Evolutionary conservation across 2,329 filamentous ascomycete genomes (phyloP).

Genomic region (Neocatenulostroma microsporum): DNA sequence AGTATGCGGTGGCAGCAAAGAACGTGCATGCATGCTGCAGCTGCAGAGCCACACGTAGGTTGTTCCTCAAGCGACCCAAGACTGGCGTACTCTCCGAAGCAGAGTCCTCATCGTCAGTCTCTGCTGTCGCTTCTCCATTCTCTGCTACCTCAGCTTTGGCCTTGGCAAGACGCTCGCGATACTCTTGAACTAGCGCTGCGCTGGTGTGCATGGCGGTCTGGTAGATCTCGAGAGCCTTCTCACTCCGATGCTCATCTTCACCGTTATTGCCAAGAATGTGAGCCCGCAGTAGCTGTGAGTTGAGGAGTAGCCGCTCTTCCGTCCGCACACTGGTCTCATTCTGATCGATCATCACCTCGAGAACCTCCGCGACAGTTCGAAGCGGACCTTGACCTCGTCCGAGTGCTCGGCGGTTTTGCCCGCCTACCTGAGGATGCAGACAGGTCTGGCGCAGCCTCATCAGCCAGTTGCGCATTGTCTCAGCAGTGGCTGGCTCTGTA

Average conservation of each 20-base stretch:
- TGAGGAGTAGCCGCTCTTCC: slow-evolving; percentile 59
- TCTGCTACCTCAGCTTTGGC: slow-evolving; percentile 33
- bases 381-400: slow-evolving; percentile 57
- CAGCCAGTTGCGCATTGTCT: slow-evolving; percentile 73
- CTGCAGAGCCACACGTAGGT: slow-evolving; percentile 66
- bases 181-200: slow-evolving; percentile 52
- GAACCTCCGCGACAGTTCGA: slow-evolving; percentile 74
- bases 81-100: slow-evolving; percentile 18
- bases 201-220: slow-evolving; percentile 38
- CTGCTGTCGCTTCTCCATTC: slow-evolving; percentile 14
- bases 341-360: slow-evolving; percentile 86
- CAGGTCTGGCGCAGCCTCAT: slow-evolving; percentile 72
- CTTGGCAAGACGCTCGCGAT: slow-evolving; percentile 52
- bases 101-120: slow-evolving; percentile 31
- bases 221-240: slow-evolving; percentile 65
- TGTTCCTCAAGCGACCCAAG: slow-evolving; percentile 42
- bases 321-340: slow-evolving; percentile 59
- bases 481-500: slow-evolving; percentile 48
- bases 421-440: slow-evolving; percentile 75
- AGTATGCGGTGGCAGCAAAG: slow-evolving; percentile 76
- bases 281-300: slow-evolving; percentile 62
- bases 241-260: slow-evolving; percentile 43
- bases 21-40: slow-evolving; percentile 75
- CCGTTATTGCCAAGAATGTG: slow-evolving; percentile 73
- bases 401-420: slow-evolving; percentile 55